A percentile compares a stretch with the other conserved stretches of the same genome.
Evolutionary conservation across 305 asterid genomes (phyloP).

Genomic region (Petunia hybrid): DNA sequence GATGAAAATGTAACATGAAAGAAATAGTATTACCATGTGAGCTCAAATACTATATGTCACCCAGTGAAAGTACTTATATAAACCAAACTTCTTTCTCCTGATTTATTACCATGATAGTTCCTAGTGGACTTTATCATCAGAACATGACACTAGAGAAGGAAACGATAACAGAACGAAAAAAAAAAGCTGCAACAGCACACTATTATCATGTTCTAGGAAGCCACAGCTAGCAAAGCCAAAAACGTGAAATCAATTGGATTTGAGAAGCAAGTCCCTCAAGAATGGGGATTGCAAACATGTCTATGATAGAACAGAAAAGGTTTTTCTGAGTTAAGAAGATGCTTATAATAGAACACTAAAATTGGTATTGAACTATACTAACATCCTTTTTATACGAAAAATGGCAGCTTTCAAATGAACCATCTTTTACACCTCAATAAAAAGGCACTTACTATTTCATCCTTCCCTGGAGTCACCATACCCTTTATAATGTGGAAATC

Average conservation of each 20-base stretch:
- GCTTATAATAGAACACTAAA: not conserved
- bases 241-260: not conserved
- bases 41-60: not conserved
- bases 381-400: not conserved
- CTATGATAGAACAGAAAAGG: not conserved
- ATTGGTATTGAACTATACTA: not conserved
- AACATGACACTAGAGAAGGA: not conserved
- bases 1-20: not conserved
- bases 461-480: constrained; percentile 1
- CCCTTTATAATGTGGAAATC: constrained; percentile 24
- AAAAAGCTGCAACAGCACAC: not conserved
- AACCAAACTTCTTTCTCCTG: constrained; percentile 7
- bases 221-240: not conserved
- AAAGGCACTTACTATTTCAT: constrained; percentile 34
- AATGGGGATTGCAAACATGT: not conserved
- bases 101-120: not conserved
- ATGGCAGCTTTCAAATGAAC: not conserved
- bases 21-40: not conserved
- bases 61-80: not conserved
- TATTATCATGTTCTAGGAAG: not conserved
- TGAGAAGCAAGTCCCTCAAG: not conserved
- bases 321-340: not conserved
- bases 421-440: not conserved
- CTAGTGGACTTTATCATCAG: not conserved
- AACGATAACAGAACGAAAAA: not conserved